A percentile compares a stretch with the other conserved stretches of the same genome.
phyloP scores from a whole-genome alignment of 2,329 filamentous ascomycete genomes.

The Periconia sp. region DNA sequence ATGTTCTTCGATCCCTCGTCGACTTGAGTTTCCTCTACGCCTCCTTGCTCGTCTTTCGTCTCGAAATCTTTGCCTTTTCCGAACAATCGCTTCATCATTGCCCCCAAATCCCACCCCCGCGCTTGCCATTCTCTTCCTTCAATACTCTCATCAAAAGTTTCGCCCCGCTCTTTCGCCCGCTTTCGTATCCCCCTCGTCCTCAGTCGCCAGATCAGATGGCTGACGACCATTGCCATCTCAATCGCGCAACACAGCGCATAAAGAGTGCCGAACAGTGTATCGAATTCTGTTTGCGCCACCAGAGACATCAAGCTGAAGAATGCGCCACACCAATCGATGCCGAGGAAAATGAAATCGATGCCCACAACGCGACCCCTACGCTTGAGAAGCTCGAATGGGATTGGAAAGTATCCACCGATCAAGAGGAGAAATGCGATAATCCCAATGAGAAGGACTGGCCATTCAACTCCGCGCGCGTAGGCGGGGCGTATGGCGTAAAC shows the following conservation, averaged over 20 bases:
- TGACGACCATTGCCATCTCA: conserved; percentile 60
- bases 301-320: conserved; percentile 64
- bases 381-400: conserved; percentile 63
- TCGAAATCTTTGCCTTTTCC: neutral
- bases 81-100: conserved; percentile 9
- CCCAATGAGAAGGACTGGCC: conserved; percentile 56
- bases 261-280: conserved; percentile 59
- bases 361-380: conserved; percentile 60
- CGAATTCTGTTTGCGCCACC: conserved; percentile 60
- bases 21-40: neutral
- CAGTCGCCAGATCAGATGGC: conserved; percentile 58
- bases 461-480: conserved; percentile 53
- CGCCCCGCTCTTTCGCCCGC: conserved; percentile 43
- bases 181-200: conserved; percentile 54
- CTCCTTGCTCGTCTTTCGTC: conserved; percentile 11
- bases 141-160: conserved; percentile 52
- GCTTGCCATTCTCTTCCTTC: conserved; percentile 40
- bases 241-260: conserved; percentile 60
- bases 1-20: neutral
- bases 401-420: conserved; percentile 56
- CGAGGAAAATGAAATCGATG: conserved; percentile 59
- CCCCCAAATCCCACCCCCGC: conserved; percentile 21
- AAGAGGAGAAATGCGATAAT: conserved; percentile 59
- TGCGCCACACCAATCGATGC: conserved; percentile 60
- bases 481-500: conserved; percentile 58